A percentile compares a stretch with the other conserved stretches of the same genome.
These are phyloP conservation scores for Clitocybe nebularis DNA, from an alignment of 1,284 basidiomycete species.

Conservation along the genomic window DNA sequence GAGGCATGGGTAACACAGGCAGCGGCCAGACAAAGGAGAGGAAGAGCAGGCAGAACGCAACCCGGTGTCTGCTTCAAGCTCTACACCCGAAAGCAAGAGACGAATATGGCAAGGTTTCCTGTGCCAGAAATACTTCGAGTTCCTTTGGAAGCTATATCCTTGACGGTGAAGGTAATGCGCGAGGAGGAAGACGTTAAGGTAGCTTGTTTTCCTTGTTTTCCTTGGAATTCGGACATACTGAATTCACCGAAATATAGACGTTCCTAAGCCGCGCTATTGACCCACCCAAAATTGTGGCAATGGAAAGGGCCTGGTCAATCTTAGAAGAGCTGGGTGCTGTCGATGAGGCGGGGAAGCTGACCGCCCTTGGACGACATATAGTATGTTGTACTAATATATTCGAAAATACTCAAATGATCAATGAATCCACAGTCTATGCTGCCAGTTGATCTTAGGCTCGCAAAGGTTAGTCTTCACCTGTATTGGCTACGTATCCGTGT, in stretches of 20 bases:
- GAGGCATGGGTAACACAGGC: conserved; percentile 84
- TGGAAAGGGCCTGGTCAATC: conserved; percentile 76
- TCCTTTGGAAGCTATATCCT: conserved; percentile 79
- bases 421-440: conserved; percentile 61
- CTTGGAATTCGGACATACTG: no score
- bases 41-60: conserved; percentile 86
- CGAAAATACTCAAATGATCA: conserved; percentile 9
- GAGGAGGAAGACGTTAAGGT: conserved; percentile 78
- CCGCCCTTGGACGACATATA: conserved; percentile 82
- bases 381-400: conserved; percentile 32
- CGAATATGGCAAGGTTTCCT: conserved; percentile 70
- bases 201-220: conserved; percentile 19
- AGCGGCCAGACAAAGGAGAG: conserved; percentile 80
- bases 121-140: conserved; percentile 89
- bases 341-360: conserved; percentile 60
- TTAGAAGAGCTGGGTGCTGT: conserved; percentile 82
- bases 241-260: no score
- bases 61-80: conserved; percentile 84
- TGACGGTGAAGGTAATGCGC: conserved; percentile 82
- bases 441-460: conserved; percentile 86
- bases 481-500: background rate
- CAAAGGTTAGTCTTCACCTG: conserved; percentile 53
- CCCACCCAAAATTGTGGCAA: conserved; percentile 74
- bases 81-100: conserved; percentile 75
- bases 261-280: conserved; percentile 78